Conservation (phyloP, 202 grass and related monocot species). For the Setaria italica region DNA sequence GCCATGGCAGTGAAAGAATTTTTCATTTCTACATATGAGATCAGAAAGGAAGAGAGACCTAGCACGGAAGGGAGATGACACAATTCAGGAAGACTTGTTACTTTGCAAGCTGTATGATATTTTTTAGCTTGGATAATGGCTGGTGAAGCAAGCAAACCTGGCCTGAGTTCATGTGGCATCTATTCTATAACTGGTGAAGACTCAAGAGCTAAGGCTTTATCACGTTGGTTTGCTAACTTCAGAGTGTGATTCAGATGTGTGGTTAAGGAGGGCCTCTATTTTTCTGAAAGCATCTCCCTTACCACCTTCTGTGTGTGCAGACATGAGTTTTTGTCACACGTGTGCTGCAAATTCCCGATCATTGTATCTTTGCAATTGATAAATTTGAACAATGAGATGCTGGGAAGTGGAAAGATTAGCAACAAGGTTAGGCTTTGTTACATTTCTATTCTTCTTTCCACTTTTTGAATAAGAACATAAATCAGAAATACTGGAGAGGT, state of each 20-base stretch:
- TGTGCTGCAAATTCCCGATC: neutral
- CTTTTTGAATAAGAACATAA: neutral
- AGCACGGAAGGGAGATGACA: neutral
- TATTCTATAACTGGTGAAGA: neutral
- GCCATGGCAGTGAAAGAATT: constrained; percentile 65
- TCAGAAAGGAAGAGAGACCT: constrained; percentile 21
- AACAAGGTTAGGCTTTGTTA: neutral
- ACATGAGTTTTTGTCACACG: neutral
- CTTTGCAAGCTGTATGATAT: neutral
- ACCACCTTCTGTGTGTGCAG: neutral
- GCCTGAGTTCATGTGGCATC: neutral
- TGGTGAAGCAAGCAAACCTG: neutral
- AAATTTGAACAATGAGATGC: neutral
- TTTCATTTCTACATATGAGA: constrained; percentile 42
- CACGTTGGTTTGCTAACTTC: constrained; percentile 27
- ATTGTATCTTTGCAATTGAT: neutral
- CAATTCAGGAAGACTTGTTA: neutral
- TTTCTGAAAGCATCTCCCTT: neutral
- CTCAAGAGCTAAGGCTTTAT: constrained; percentile 1
- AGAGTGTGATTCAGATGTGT: constrained; percentile 7
- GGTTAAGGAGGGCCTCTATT: neutral
- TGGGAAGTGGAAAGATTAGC: neutral
- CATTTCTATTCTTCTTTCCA: neutral
- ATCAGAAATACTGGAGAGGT: neutral
- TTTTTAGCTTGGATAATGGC: constrained; percentile 1